A percentile compares a stretch with the other conserved stretches of the same genome.
Evolutionary conservation across 2,329 filamentous ascomycete species (phyloP).

Genomic region (Juglanconis oblonga): DNA sequence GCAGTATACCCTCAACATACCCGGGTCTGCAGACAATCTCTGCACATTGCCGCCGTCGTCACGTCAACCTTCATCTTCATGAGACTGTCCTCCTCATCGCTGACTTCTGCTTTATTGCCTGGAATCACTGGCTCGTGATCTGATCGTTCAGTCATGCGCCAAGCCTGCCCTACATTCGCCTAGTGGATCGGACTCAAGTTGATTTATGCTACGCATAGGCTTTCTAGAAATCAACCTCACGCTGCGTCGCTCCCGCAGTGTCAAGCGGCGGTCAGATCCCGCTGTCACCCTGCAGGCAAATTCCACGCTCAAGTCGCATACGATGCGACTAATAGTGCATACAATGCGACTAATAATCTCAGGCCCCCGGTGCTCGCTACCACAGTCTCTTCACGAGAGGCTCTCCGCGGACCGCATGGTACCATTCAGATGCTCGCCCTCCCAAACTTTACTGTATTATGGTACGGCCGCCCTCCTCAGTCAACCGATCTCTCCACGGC

Average conservation of each 20-base stretch:
- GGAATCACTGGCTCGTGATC: not conserved
- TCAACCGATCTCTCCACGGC: not conserved
- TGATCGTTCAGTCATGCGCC: not conserved
- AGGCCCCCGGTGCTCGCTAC: not conserved
- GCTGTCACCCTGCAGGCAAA: no score
- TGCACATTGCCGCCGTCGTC: not conserved
- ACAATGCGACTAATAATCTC: not conserved
- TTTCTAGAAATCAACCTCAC: not conserved
- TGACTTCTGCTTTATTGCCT: not conserved
- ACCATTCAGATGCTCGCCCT: not conserved
- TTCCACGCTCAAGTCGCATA: no score
- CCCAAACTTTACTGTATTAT: not conserved
- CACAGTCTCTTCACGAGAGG: not conserved
- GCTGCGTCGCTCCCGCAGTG: no score
- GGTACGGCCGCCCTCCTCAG: not conserved
- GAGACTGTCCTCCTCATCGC: not conserved
- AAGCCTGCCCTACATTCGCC: not conserved
- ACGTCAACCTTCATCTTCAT: not conserved
- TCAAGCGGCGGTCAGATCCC: no score
- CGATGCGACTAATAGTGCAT: not conserved
- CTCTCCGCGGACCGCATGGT: not conserved
- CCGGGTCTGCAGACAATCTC: not conserved
- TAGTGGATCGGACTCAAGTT: not conserved
- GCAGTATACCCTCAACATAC: not conserved
- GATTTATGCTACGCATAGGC: not conserved